Base-by-base conservation (phyloP, 2,329 filamentous ascomycete genomes). In the Alternaria arbusti region DNA sequence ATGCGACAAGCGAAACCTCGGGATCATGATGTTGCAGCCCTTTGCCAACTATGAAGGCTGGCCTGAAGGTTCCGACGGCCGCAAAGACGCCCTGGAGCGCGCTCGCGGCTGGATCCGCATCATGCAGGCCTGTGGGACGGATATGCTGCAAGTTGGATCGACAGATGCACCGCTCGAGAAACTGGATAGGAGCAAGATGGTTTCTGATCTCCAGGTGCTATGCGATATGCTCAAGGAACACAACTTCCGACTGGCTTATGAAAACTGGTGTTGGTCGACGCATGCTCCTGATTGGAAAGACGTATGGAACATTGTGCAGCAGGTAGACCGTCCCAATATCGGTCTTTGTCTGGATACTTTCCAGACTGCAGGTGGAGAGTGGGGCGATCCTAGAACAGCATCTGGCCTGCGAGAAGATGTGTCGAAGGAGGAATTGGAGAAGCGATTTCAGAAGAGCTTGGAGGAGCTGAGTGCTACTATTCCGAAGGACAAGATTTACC, bases 31-130 rank as follows among this genome's bases (percentile, higher is more conserved):
- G 82, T 79, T 94, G 6, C 91, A 94, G 71, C 91, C 91, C 0
- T 94, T 94, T 70, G 82, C 88, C 15, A 91, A 93, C 70, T 93
- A 93, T 61, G 91, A 94, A 70, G 91, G 91, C 1, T 94, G 91
- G 91, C 81, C 84, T 0, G 82, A 83, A 44, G 87, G 83, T 0
- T 87, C 86, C 2, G 70, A 81, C 1, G 86, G 90, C 74, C 82
- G 90, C 4, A 79, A 86, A 6, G 86, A 90, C 55, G 90, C 89
- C 0, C 91, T 91, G 66, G 79, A 81, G 0, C 84, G 89, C 23
- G 90, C 89, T 0, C 79, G 77, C 7, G 90, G 89, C 0, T 94
- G 91, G 91, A 86, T 91, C 52, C 80, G 84, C 9, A 87, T 94
- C 63, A 93, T 94, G 91, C 82, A 88, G 32, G 88, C 88, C 3